Evolutionary conservation across 176 grass and related monocot genomes (phyloP), one percentile per base, ranked within the genome.

Genomic region (Leersia perrieri): DNA sequence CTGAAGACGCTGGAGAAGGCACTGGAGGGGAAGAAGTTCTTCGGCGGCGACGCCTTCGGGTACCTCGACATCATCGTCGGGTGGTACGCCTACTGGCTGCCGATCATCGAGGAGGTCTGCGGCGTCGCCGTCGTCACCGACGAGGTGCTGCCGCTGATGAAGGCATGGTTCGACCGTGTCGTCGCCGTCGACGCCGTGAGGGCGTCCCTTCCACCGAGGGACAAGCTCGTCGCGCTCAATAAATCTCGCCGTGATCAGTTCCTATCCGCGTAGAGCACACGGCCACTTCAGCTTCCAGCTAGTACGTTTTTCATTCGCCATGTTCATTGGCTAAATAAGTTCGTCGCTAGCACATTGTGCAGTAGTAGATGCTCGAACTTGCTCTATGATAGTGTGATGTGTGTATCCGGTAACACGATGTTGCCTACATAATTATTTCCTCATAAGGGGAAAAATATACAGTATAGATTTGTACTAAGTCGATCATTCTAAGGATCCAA

Each of bases 41-140:
- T 90, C 11, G 88, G 88, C 16, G 88, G 91, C 15, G 91, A 88
- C 41, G 23, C 41, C 20, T 64, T 93, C 33, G 85, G 88, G 22
- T 93, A 80, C 66, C 63, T 93, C 12, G 91, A 90, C 81, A 3
- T 94, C 33, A 25, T 80, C 13, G 68, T 82, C n/a, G 91, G 85
- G 32, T 94, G 91, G 91, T 82, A 45, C 55, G 53, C 84, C 9
- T 27, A 81, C 31, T 88, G 88, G 91, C 33, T 94, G 36, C 88
- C 81, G 0, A 29, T 90, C 55, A 15, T 86, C 22, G 85, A 90
- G 77, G 88, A 90, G 74, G 28, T 83, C 15, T 15, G 5, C 3
- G 68, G 88, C 34, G 60, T 36, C 66, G 29, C 26, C 9, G 22
- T 79, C 27, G 85, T 90, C 63, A 85, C 89, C 58, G 73, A 68